Percentiles rank a stretch among this genome's conserved stretches.
Conservation (phyloP, 257 asterid genomes). For the Nicotiana noctiflora region DNA sequence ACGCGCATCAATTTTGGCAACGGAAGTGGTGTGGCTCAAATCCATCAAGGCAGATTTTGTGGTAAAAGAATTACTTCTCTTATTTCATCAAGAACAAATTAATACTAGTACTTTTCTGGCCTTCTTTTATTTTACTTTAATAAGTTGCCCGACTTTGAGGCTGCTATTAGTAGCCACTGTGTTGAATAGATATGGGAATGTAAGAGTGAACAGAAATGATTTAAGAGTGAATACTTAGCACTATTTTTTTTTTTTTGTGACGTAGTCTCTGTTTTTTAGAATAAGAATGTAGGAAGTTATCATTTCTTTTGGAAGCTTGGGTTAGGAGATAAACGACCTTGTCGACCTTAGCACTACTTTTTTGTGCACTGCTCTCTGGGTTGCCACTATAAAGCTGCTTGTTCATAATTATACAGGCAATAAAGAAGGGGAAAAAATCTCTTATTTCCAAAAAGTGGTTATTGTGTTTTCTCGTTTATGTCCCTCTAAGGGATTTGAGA, state of each 20-base stretch:
- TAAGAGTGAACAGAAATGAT: not conserved
- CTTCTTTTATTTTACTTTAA: not conserved
- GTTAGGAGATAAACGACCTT: not conserved
- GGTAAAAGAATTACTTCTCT: constrained; percentile 34
- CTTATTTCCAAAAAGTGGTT: not conserved
- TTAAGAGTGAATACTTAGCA: not conserved
- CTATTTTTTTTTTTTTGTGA: not conserved
- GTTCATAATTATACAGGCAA: not conserved
- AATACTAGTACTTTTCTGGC: not conserved
- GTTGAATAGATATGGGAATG: not conserved
- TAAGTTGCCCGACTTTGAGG: not conserved
- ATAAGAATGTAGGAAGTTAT: not conserved
- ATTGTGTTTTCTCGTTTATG: not conserved
- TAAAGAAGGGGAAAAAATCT: not conserved
- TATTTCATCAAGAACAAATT: not conserved
- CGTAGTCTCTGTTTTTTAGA: not conserved
- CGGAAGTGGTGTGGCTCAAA: constrained; percentile 93
- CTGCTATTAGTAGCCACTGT: not conserved
- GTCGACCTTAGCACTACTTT: not conserved
- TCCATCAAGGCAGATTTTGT: constrained; percentile 88
- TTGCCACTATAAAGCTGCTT: not conserved
- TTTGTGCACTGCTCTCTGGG: not conserved
- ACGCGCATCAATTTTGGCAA: constrained; percentile 72
- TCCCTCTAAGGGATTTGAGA: not conserved
- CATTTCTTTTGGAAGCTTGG: not conserved